Percentiles rank a stretch among this genome's conserved stretches.
These are phyloP conservation scores for Populus pruinosa DNA, from an alignment of 345 rosid species.

Conservation along the genomic window DNA sequence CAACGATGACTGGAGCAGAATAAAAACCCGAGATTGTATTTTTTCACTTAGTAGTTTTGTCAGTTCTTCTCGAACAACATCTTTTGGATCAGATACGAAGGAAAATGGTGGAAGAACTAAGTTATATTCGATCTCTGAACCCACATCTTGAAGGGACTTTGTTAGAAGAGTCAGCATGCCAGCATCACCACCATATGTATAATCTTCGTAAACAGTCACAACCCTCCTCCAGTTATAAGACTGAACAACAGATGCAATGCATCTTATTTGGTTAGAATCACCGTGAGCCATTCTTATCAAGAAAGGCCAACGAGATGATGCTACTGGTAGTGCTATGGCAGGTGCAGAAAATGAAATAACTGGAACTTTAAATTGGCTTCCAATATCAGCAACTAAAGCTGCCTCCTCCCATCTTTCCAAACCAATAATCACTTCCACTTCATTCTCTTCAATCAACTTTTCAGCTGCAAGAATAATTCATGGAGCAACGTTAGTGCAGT, in stretches of 20 bases:
- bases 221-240: constrained; percentile 41
- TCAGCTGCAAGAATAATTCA: constrained; percentile 27
- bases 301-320: constrained; percentile 36
- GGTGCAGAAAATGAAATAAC: constrained; percentile 41
- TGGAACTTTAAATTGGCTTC: constrained; percentile 31
- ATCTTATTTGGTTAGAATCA: constrained; percentile 28
- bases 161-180: constrained; percentile 29
- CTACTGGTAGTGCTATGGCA: constrained; percentile 19
- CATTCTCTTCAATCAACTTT: constrained; percentile 31
- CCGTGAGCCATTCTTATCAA: constrained; percentile 33
- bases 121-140: constrained; percentile 37
- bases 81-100: constrained; percentile 19
- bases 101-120: constrained; percentile 41
- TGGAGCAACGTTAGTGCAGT: neutral
- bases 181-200: constrained; percentile 23
- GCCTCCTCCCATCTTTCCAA: constrained; percentile 50
- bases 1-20: constrained; percentile 40
- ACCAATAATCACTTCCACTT: constrained; percentile 41
- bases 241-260: constrained; percentile 37
- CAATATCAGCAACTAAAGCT: constrained; percentile 39
- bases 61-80: constrained; percentile 26
- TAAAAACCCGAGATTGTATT: constrained; percentile 35
- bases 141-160: constrained; percentile 21
- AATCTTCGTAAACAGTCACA: constrained; percentile 36
- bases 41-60: constrained; percentile 1